Base-by-base conservation (phyloP, 768 basidiomycete genomes). In the Phylloporus sp. region DNA sequence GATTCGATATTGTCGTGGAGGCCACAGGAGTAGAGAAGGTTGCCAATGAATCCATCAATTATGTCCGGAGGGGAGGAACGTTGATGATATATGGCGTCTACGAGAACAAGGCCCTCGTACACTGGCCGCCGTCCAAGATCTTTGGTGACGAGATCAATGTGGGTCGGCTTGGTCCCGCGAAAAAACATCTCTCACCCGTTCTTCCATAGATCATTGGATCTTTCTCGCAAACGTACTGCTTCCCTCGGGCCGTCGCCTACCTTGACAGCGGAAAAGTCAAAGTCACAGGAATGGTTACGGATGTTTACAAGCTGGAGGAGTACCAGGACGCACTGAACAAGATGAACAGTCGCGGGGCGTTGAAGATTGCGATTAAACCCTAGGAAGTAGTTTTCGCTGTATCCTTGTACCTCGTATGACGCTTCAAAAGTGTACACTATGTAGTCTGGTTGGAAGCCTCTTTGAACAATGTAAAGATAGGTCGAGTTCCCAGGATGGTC, bases 31-130 rank as follows among this genome's bases (percentile, higher is more conserved):
- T 86, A 24, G 90, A 92, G 68, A 82, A 82, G 58, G 67, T 95
- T 33, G 90, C 87, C n/a, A 84, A 91, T 58, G 84, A 90, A 24
- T 74, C 87, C 49, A 92, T 94, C 72, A 82, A 92, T 70, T 92
- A 90, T 59, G 92, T 95, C 21, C 76, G 89, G 27, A 71, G 89
- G 23, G 89, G 89, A 14, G 89, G 88, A 15, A 90, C 88, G 4
- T 65, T 90, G 61, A 83, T 90, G 82, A 77, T 90, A 35, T 95
- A 95, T 58, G 91, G 91, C 32, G 91, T 94, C 31, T 95, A 94
- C 62, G 84, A 83, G 65, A 84, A 92, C 69, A 81, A 82, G 51
- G 91, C 89, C 2, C 73, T 77, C 18, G 87, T 94, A 2, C 81
- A 84, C 56, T 94, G 90, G 90, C 79, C 89, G 2, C 91, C 90